A percentile compares a stretch with the other conserved stretches of the same genome.
phyloP scores from a whole-genome alignment of 2,329 filamentous ascomycete species.

The Beauveria rudraprayagi region DNA sequence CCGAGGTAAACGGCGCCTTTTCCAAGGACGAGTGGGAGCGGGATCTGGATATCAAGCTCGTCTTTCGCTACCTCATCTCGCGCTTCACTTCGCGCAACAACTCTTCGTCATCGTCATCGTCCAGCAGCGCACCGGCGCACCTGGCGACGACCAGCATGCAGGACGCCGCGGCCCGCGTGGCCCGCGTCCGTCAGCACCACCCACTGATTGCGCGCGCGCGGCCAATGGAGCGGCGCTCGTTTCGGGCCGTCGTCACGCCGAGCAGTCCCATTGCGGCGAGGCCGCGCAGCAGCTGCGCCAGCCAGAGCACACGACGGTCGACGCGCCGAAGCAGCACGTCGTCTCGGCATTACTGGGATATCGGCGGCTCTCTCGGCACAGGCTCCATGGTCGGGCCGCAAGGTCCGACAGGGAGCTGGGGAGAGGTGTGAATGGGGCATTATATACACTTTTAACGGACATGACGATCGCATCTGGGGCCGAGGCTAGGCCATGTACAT shows the following conservation, averaged over 20 bases:
- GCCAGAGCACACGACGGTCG: slow-evolving; percentile 74
- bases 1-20: slow-evolving; percentile 30
- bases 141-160: slow-evolving; percentile 45
- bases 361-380: slow-evolving; percentile 72
- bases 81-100: slow-evolving; percentile 55
- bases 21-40: slow-evolving; percentile 86
- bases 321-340: slow-evolving; percentile 61
- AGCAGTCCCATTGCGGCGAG: slow-evolving; percentile 39
- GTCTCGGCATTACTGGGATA: slow-evolving; percentile 85
- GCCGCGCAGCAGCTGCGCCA: slow-evolving; percentile 66
- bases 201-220: slow-evolving; percentile 62
- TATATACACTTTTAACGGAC: neutral
- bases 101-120: slow-evolving; percentile 17
- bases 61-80: slow-evolving; percentile 78
- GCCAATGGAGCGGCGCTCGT: slow-evolving; percentile 45
- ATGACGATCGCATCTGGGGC: neutral
- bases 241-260: slow-evolving; percentile 44
- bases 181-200: slow-evolving; percentile 80
- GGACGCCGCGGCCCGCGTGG: slow-evolving; percentile 67
- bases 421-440: slow-evolving; percentile 49
- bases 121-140: slow-evolving; percentile 20
- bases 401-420: slow-evolving; percentile 69
- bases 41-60: slow-evolving; percentile 81
- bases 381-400: slow-evolving; percentile 61
- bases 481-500: neutral